Conservation (phyloP, 2,329 filamentous ascomycete genomes). For the Stagonosporopsis chrysanthemi region DNA sequence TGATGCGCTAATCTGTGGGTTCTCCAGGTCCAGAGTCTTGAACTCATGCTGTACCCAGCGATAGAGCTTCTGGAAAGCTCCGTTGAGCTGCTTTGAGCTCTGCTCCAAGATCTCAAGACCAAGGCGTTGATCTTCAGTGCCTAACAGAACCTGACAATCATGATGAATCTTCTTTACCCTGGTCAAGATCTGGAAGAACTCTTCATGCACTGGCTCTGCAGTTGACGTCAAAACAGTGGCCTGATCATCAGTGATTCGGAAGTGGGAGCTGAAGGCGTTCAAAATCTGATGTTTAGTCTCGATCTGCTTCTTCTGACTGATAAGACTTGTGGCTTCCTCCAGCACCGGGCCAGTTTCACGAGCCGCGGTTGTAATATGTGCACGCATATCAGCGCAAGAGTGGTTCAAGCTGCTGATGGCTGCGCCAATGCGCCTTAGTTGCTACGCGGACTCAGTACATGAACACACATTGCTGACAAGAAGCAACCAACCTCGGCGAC, state of each 20-base stretch:
- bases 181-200: conserved; percentile 78
- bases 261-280: conserved; percentile 79
- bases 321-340: conserved; percentile 76
- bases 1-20: conserved; percentile 85
- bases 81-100: conserved; percentile 83
- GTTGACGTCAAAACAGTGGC: conserved; percentile 76
- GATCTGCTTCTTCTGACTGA: conserved; percentile 74
- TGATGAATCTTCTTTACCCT: conserved; percentile 86
- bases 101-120: conserved; percentile 92
- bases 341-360: conserved; percentile 76
- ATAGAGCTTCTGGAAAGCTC: conserved; percentile 94
- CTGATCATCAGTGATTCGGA: conserved; percentile 84
- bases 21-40: conserved; percentile 89
- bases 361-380: conserved; percentile 77
- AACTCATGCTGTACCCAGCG: conserved; percentile 95
- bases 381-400: conserved; percentile 81
- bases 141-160: conserved; percentile 88
- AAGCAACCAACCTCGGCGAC: conserved; percentile 75
- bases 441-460: conserved; percentile 60
- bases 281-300: conserved; percentile 83
- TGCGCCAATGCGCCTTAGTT: conserved; percentile 83
- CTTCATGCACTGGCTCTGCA: conserved; percentile 82
- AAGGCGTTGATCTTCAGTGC: conserved; percentile 86
- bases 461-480: not conserved
- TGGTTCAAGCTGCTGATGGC: conserved; percentile 81